Evolutionary conservation across 2,329 filamentous ascomycete genomes (phyloP).

Genomic region (Pleochaeta shiraiana): DNA sequence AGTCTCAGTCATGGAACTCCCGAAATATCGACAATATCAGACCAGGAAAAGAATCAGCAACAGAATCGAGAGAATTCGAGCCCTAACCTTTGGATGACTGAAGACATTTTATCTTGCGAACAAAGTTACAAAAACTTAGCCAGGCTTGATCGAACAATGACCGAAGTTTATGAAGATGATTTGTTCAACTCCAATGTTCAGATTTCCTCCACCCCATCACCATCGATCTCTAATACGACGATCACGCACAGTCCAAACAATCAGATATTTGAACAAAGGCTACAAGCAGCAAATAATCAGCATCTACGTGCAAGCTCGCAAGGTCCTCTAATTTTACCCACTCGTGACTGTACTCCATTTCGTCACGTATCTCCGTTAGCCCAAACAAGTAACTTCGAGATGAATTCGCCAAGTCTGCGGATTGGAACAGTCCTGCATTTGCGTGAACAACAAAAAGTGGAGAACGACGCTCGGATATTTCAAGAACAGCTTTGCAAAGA

Average conservation of each 20-base stretch:
- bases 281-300: slow-evolving; percentile 60
- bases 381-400: slow-evolving; percentile 20
- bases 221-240: slow-evolving; percentile 23
- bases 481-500: slow-evolving; percentile 21
- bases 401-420: slow-evolving; percentile 17
- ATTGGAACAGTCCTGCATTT: slow-evolving; percentile 35
- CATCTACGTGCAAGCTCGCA: slow-evolving; percentile 38
- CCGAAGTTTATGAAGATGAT: slow-evolving; percentile 67
- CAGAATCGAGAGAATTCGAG: slow-evolving; percentile 30
- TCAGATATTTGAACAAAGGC: slow-evolving; percentile 47
- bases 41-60: slow-evolving; percentile 31
- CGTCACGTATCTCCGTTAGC: slow-evolving; percentile 44
- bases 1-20: slow-evolving; percentile 41
- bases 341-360: slow-evolving; percentile 63
- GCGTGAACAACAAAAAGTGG: slow-evolving; percentile 37
- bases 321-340: slow-evolving; percentile 21
- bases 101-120: slow-evolving; percentile 15
- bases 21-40: slow-evolving; percentile 18
- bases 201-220: slow-evolving; percentile 33
- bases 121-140: slow-evolving; percentile 37
- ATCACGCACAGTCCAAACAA: slow-evolving; percentile 28
- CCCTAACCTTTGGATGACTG: slow-evolving; percentile 28
- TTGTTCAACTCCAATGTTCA: slow-evolving; percentile 53
- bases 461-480: slow-evolving; percentile 29
- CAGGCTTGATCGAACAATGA: slow-evolving; percentile 70